Evolutionary conservation across 371 early-diverging fungal genomes (phyloP).

Genomic region (Parasitella parasitica): DNA sequence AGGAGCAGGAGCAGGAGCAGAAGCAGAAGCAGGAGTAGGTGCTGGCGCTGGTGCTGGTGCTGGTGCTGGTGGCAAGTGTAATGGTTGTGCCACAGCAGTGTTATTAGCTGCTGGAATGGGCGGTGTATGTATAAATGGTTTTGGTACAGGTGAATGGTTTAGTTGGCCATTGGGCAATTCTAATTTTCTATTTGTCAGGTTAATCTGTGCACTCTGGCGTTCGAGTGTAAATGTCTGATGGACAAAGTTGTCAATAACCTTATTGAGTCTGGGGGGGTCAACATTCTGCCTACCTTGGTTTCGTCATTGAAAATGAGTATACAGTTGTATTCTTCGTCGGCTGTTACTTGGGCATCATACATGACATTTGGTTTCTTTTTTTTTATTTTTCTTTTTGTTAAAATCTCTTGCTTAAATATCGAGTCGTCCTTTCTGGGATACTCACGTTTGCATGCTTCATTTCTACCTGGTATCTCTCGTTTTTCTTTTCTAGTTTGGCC

Average conservation of each 20-base stretch:
- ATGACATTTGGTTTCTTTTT: slow-evolving; percentile 7
- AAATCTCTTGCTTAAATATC: too few relatives aligned
- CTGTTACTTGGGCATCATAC: slow-evolving; percentile 12
- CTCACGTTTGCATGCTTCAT: slow-evolving; percentile 17
- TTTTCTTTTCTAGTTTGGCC: slow-evolving; percentile 15
- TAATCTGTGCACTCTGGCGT: slow-evolving; percentile 17
- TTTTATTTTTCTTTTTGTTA: too few relatives aligned
- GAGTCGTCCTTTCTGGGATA: background rate
- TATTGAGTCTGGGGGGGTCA: too few relatives aligned
- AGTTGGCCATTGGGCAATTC: background rate
- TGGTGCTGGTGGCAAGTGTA: background rate
- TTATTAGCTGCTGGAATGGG: background rate
- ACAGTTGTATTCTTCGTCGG: slow-evolving; percentile 17
- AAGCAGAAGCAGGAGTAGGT: too few relatives aligned
- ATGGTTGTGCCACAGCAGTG: background rate
- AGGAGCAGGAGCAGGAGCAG: too few relatives aligned
- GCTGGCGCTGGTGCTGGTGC: background rate
- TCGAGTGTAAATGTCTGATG: slow-evolving; percentile 17
- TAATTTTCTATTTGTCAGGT: slow-evolving; percentile 3
- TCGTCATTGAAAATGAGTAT: slow-evolving; percentile 22
- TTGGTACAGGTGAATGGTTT: slow-evolving; percentile 9
- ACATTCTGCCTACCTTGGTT: slow-evolving; percentile 10
- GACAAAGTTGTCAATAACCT: background rate
- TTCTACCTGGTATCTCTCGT: slow-evolving; percentile 15
- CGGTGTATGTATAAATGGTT: slow-evolving; percentile 3